Evolutionary conservation across 1,284 basidiomycete genomes (phyloP).

Genomic region (Takashimella koratensis): DNA sequence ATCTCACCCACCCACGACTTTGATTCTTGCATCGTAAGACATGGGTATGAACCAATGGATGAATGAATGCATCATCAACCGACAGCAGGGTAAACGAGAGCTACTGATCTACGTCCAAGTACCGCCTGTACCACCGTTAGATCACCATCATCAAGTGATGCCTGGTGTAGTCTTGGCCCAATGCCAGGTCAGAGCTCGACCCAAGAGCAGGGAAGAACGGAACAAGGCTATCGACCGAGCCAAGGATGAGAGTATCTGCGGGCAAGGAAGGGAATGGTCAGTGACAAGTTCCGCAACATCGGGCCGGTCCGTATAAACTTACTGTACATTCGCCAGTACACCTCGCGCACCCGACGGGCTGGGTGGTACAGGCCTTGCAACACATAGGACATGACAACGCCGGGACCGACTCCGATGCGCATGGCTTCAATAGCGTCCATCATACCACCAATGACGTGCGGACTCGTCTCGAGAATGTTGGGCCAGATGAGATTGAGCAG

Average conservation of each 20-base stretch:
- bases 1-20: no score
- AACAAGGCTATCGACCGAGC: conserved; percentile 82
- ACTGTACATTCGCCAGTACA: conserved; percentile 91
- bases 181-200: conserved; percentile 76
- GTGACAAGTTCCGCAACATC: no score
- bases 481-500: conserved; percentile 99
- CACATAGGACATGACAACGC: conserved; percentile 71
- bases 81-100: no score
- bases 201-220: conserved; percentile 90
- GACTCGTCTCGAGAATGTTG: conserved; percentile 96
- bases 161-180: conserved; percentile 72
- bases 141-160: conserved; percentile 65
- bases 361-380: conserved; percentile 94
- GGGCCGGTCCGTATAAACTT: no score
- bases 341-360: conserved; percentile 92
- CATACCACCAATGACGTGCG: conserved; percentile 95
- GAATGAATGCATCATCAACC: no score
- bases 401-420: conserved; percentile 91
- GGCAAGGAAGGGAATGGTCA: not conserved
- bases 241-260: conserved; percentile 67
- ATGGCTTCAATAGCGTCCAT: conserved; percentile 97
- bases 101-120: no score
- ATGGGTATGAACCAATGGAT: no score
- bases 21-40: no score
- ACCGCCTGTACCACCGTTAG: no score